Percentiles rank a stretch among this genome's conserved stretches.
phyloP scores from a whole-genome alignment of 805 yeast species.

The Kazachstania bromeliacearum region DNA sequence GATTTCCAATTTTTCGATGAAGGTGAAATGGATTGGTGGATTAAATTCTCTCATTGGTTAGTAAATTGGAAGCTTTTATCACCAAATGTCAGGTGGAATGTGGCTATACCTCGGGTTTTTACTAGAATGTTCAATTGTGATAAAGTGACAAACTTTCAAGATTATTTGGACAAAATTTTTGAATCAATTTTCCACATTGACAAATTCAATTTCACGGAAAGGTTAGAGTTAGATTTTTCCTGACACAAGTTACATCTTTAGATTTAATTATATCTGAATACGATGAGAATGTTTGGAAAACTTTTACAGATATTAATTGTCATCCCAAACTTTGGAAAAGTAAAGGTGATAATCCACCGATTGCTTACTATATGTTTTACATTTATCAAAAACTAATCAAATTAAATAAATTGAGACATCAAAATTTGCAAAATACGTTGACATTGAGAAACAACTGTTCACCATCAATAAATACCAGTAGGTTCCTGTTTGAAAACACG shows the following conservation, averaged over 20 bases:
- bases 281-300: constrained; percentile 18
- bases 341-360: constrained; percentile 29
- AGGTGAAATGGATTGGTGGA: constrained; percentile 22
- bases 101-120: constrained; percentile 27
- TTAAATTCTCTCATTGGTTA: constrained; percentile 28
- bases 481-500: constrained; percentile 17
- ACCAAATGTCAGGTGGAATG: constrained; percentile 31
- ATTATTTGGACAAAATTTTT: constrained; percentile 26
- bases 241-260: constrained; percentile 26
- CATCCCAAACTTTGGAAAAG: constrained; percentile 22
- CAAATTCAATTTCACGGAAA: constrained; percentile 17
- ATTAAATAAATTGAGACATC: constrained; percentile 12
- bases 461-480: constrained; percentile 9
- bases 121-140: constrained; percentile 13
- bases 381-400: constrained; percentile 19
- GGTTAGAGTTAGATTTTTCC: constrained; percentile 16
- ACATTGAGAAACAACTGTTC: constrained; percentile 15
- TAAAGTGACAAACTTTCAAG: constrained; percentile 22
- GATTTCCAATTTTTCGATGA: constrained; percentile 19
- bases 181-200: constrained; percentile 20
- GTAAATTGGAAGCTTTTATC: constrained; percentile 30
- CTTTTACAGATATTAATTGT: constrained; percentile 10
- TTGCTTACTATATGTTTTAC: constrained; percentile 31
- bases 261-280: constrained; percentile 22
- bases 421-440: constrained; percentile 12